Base-by-base conservation (phyloP, 768 basidiomycete species). In the Filobasidium floriforme region DNA sequence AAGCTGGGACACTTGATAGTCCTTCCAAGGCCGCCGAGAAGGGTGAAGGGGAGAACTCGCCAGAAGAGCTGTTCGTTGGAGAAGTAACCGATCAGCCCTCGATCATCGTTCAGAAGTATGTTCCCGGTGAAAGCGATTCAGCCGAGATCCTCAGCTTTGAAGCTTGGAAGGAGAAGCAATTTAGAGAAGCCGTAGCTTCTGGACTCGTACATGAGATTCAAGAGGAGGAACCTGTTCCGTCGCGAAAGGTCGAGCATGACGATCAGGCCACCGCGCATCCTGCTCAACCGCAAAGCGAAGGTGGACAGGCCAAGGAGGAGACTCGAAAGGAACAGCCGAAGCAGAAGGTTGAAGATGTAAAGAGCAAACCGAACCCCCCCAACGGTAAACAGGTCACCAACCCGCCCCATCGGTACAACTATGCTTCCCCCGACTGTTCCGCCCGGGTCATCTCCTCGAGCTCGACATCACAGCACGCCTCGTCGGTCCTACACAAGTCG, bases 361-460 rank as follows among this genome's bases (percentile, higher is more conserved):
- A 15, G 15, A 15, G 1, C 24, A 57, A 57, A 15, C 26, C 54
- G 15, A 24, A 1, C 12, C 6, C 22, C 12, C 7, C 24, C 24
- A 24, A 6, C 19, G 54, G 54, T 19, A 57, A 57, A 32, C 12
- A 15, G 22, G 15, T 24, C 15, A 7, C 54, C 5, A 57, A 57
- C 54, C 54, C 62, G 4, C 59, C 60, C 6, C 67, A 93, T 81
- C 84, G 92, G 51, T 96, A 93, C 82, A 96, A 99, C 79, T 98
- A 94, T 73, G 96, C 96, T 49, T 87, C 86, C 61, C 75, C 87
- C 66, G 94, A 97, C 77, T 99, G 96, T 75, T 91, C 90, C 0
- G 93, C 94, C 1, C 87, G 91, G 15, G 87, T 98, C 28, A 93
- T 94, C 78, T 84, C 83, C 9, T 82, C 91, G 0, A 92, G 94